These are phyloP conservation scores for Neonectria sp. DNA, from an alignment of 2,329 filamentous ascomycete species.

Conservation along the genomic window DNA sequence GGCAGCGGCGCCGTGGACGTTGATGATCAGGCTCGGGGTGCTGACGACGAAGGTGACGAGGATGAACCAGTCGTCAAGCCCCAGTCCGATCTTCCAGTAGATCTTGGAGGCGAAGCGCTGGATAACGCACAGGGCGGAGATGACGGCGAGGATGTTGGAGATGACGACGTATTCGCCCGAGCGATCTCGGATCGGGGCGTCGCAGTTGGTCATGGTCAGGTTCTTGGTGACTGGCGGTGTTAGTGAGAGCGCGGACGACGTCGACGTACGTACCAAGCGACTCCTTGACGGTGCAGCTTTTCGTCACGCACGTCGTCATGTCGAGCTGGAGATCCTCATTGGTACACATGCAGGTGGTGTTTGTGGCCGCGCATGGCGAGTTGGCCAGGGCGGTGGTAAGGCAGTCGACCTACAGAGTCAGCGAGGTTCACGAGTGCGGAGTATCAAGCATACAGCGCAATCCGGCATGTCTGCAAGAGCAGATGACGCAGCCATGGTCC, in stretches of 20 bases:
- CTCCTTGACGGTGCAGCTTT: constrained; percentile 50
- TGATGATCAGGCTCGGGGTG: constrained; percentile 51
- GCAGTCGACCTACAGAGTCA: constrained; percentile 46
- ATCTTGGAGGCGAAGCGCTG: constrained; percentile 58
- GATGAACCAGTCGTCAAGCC: constrained; percentile 57
- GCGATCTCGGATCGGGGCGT: constrained; percentile 49
- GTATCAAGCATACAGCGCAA: constrained; percentile 49
- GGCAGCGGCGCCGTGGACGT: constrained; percentile 48
- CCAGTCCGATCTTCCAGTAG: constrained; percentile 53
- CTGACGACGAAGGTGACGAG: constrained; percentile 46
- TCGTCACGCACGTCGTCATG: constrained; percentile 47
- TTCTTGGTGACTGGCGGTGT: constrained; percentile 41
- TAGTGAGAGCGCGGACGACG: background rate
- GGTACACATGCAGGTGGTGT: constrained; percentile 53
- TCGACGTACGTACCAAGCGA: constrained; percentile 47
- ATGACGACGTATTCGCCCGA: constrained; percentile 51
- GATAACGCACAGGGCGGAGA: constrained; percentile 58
- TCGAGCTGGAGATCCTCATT: constrained; percentile 44
- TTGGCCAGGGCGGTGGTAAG: constrained; percentile 41
- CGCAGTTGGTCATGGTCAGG: constrained; percentile 47
- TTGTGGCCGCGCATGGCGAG: constrained; percentile 46
- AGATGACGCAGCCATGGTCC: constrained; percentile 17
- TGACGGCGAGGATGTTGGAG: constrained; percentile 50
- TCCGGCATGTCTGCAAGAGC: constrained; percentile 43
- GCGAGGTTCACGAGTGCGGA: background rate